phyloP scores from a whole-genome alignment of 495 filamentous ascomycete species.

The Penicillium salamii region DNA sequence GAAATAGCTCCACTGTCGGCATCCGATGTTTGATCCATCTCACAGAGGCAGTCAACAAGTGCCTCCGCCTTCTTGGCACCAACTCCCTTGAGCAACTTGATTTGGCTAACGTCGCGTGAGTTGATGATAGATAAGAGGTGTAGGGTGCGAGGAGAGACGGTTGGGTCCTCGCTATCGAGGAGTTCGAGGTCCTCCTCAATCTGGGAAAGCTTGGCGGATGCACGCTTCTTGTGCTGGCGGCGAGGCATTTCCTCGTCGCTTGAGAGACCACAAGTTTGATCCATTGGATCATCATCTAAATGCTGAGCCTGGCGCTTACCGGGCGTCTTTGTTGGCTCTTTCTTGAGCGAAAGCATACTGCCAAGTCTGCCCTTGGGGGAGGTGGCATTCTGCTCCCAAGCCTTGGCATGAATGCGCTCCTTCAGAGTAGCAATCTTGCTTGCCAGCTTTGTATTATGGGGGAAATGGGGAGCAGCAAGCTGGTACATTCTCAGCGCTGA shows the following conservation, averaged over 20 bases:
- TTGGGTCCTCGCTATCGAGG: slow-evolving; percentile 28
- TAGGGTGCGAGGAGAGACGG: slow-evolving; percentile 63
- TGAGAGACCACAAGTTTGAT: slow-evolving; percentile 20
- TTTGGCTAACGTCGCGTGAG: slow-evolving; percentile 67
- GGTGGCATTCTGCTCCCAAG: slow-evolving; percentile 12
- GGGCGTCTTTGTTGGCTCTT: slow-evolving; percentile 24
- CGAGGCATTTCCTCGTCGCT: slow-evolving; percentile 32
- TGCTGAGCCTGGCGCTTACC: slow-evolving; percentile 37
- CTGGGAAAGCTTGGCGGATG: slow-evolving; percentile 29
- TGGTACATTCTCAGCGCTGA: slow-evolving; percentile 85
- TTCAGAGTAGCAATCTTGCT: slow-evolving; percentile 72
- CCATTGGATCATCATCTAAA: slow-evolving; percentile 32
- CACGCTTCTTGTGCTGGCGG: slow-evolving; percentile 40
- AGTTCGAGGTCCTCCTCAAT: slow-evolving; percentile 17
- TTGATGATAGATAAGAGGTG: slow-evolving; percentile 83
- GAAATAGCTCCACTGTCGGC: slow-evolving; percentile 12
- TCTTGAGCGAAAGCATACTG: slow-evolving; percentile 42
- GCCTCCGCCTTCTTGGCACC: slow-evolving; percentile 54
- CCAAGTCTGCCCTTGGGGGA: slow-evolving; percentile 29
- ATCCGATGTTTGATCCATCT: slow-evolving; percentile 37
- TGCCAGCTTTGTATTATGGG: slow-evolving; percentile 75
- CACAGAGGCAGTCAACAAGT: slow-evolving; percentile 51
- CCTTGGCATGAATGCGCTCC: slow-evolving; percentile 50
- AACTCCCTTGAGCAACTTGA: slow-evolving; percentile 65
- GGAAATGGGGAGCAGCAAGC: slow-evolving; percentile 80